Evolutionary conservation across 2,329 filamentous ascomycete genomes (phyloP).

Genomic region (Microcera coccophila): DNA sequence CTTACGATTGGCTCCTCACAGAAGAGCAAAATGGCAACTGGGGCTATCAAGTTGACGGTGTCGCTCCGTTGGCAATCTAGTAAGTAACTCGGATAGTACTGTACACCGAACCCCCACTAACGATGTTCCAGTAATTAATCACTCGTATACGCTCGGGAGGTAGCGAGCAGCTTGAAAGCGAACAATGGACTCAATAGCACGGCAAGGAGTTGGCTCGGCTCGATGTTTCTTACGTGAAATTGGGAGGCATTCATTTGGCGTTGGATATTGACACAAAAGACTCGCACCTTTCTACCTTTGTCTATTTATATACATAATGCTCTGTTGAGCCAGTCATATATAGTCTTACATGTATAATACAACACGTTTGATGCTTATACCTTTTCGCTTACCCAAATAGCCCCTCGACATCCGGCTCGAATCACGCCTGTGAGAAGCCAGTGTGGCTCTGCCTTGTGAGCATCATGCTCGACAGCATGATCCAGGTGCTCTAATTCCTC

Average conservation of each 20-base stretch:
- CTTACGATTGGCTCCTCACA: conserved; percentile 89
- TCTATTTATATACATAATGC: conserved; percentile 16
- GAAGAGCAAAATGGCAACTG: conserved; percentile 94
- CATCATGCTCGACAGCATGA: conserved; percentile 89
- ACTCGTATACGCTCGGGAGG: background rate
- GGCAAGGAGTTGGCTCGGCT: conserved; percentile 22
- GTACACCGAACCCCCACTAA: conserved; percentile 23
- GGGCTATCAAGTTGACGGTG: conserved; percentile 93
- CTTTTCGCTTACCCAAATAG: conserved; percentile 86
- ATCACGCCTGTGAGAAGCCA: conserved; percentile 85
- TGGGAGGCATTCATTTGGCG: conserved; percentile 17
- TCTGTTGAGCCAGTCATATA: conserved; percentile 6
- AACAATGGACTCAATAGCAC: conserved; percentile 16
- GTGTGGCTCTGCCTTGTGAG: conserved; percentile 84
- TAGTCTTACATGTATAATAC: conserved; percentile 28
- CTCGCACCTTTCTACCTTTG: conserved; percentile 11
- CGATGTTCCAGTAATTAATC: conserved; percentile 31
- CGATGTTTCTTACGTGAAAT: conserved; percentile 8
- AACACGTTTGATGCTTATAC: conserved; percentile 43
- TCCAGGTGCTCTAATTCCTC: conserved; percentile 97
- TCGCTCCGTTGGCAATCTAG: conserved; percentile 97
- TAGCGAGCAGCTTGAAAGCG: background rate
- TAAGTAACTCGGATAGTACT: conserved; percentile 45
- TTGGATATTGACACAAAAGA: conserved; percentile 9
- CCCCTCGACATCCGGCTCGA: conserved; percentile 81